Percentiles rank a stretch among this genome's conserved stretches.
phyloP scores from a whole-genome alignment of 164 flowering plant genomes.

The Berberis vulgaris region DNA sequence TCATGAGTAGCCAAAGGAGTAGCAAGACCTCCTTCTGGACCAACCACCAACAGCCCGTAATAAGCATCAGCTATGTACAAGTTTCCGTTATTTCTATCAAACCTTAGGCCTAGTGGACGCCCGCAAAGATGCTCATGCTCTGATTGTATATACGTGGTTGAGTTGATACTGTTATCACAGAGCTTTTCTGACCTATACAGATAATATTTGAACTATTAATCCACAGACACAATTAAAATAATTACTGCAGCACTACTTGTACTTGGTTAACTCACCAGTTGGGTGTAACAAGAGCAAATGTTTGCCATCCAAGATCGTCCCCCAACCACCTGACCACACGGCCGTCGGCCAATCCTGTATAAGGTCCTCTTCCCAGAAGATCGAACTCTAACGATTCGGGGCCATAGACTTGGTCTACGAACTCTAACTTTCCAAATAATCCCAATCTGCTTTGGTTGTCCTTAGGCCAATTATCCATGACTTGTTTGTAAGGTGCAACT shows the following conservation, averaged over 20 bases:
- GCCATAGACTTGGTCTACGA: slow-evolving; percentile 71
- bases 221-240: no score
- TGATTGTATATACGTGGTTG: slow-evolving; percentile 82
- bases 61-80: slow-evolving; percentile 95
- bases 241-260: no score
- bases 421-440: slow-evolving; percentile 51
- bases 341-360: slow-evolving; percentile 87
- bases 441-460: slow-evolving; percentile 70
- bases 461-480: slow-evolving; percentile 77
- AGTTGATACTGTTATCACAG: slow-evolving; percentile 58
- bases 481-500: slow-evolving; percentile 68
- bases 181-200: slow-evolving; percentile 56
- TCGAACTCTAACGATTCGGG: slow-evolving; percentile 93
- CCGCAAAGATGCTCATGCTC: slow-evolving; percentile 73
- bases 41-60: slow-evolving; percentile 75
- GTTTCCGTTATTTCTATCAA: slow-evolving; percentile 52
- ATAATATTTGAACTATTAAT: not conserved
- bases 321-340: slow-evolving; percentile 98
- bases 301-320: slow-evolving; percentile 71
- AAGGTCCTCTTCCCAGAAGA: slow-evolving; percentile 69
- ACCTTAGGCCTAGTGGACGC: slow-evolving; percentile 83
- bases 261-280: slow-evolving; percentile 48
- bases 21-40: slow-evolving; percentile 84
- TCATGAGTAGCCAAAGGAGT: slow-evolving; percentile 57
- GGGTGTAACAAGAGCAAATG: slow-evolving; percentile 68